These are phyloP conservation scores for Salix udensis DNA, from an alignment of 345 rosid genomes.

Conservation along the genomic window DNA sequence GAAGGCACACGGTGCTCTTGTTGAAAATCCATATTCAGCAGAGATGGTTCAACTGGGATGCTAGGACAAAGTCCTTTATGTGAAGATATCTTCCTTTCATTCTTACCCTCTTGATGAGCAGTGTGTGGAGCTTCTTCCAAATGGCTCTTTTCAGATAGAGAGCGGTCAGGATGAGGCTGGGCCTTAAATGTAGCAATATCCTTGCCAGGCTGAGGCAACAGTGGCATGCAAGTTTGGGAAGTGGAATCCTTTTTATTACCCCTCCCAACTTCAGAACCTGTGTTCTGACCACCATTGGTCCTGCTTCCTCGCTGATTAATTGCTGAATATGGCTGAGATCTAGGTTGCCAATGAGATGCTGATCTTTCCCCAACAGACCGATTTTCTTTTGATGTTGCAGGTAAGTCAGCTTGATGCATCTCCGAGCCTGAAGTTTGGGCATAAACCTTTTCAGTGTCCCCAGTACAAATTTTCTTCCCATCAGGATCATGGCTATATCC, in stretches of 20 bases:
- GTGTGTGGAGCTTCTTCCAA: conserved; percentile 31
- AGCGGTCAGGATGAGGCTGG: conserved; percentile 21
- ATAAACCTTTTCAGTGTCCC: conserved; percentile 36
- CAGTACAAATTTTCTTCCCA: conserved; percentile 44
- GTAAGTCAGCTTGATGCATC: conserved; percentile 36
- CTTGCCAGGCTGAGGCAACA: conserved; percentile 22
- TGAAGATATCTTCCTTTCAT: conserved; percentile 43
- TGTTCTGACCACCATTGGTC: conserved; percentile 37
- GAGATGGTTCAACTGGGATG: conserved; percentile 22
- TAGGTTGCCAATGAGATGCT: conserved; percentile 75
- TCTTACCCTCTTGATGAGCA: conserved; percentile 43
- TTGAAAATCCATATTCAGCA: conserved; percentile 33
- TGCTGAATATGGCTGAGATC: conserved; percentile 38
- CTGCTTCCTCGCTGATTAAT: conserved; percentile 40
- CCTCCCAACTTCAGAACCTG: conserved; percentile 35
- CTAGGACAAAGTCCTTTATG: conserved; percentile 36
- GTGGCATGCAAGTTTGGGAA: conserved; percentile 19
- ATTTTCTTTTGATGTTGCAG: conserved; percentile 53
- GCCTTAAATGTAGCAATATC: conserved; percentile 22
- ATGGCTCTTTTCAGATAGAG: conserved; percentile 19
- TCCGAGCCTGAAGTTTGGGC: conserved; percentile 41
- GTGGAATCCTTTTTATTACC: conserved; percentile 43
- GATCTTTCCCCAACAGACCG: conserved; percentile 49
- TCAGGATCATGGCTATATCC: conserved; percentile 47
- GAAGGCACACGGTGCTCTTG: conserved; percentile 40